Evolutionary conservation across 441 rosid species (phyloP).

Genomic region (Arabidopsis hybrid): DNA sequence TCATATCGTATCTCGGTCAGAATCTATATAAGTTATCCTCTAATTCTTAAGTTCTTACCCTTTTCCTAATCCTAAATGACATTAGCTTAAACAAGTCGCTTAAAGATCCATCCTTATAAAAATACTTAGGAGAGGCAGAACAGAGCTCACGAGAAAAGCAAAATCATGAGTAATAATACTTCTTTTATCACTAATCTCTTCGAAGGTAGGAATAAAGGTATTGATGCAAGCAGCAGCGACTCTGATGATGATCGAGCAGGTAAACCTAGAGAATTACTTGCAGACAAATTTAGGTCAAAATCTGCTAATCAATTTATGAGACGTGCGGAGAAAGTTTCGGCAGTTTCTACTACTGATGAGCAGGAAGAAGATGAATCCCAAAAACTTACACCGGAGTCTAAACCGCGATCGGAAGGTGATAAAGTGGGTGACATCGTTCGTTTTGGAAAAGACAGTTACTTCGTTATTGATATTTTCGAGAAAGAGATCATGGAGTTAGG

Average conservation of each 20-base stretch:
- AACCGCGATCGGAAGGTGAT: conserved; percentile 11
- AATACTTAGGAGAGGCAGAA: neutral
- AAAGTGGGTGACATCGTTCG: conserved; percentile 38
- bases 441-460: conserved; percentile 24
- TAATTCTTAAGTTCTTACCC: neutral
- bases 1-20: conserved; percentile 1
- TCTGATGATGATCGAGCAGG: conserved; percentile 25
- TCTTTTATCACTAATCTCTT: neutral
- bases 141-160: neutral
- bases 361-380: conserved; percentile 25
- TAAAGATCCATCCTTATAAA: too few relatives aligned
- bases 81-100: neutral
- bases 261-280: neutral
- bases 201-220: neutral
- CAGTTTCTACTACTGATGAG: neutral
- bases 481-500: conserved; percentile 47
- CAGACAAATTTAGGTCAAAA: conserved; percentile 4
- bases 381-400: neutral
- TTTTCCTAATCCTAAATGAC: neutral
- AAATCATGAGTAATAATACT: neutral
- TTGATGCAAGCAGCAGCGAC: conserved; percentile 6
- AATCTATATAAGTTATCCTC: neutral
- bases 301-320: neutral
- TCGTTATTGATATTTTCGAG: conserved; percentile 38
- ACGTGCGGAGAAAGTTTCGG: conserved; percentile 42